Base-by-base conservation (phyloP, 306 rosid genomes). In the Malus sieversii region DNA sequence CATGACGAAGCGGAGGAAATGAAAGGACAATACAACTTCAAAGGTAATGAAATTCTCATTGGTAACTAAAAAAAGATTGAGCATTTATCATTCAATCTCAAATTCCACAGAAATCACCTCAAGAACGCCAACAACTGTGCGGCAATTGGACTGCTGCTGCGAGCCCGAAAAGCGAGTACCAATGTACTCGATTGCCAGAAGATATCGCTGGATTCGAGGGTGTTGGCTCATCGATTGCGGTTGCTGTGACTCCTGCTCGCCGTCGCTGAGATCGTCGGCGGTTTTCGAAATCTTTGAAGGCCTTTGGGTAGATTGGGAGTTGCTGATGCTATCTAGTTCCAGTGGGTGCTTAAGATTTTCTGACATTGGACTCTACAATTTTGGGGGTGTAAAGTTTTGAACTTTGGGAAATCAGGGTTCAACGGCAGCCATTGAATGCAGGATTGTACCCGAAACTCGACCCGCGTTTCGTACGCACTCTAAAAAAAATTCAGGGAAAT, bases 111-210 rank as follows among this genome's bases (percentile, higher is more conserved):
- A 48, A 42, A 27, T 25, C 33, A 91, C 98, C 96, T 92, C 85
- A 19, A 95, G 96, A 75, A 64, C 97, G 64, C 97, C 99, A n/a
- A 84, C 85, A 33, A 92, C 97, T 10, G 97, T 92, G 38, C 97
- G 97, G 77, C 66, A 72, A 74, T 72, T 92, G 72, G 80, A 85
- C 79, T 92, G 99, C 78, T 95, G 80, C 92, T 95, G 99, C 16
- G 93, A 95, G 20, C 99, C 99, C 5, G 75, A 90, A 88, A 95
- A 95, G 22, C 85, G 93, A 84, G 90, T 89, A 3, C 99, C 99
- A 12, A 90, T 85, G 68, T 95, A 95, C 71, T 95, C 99, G 45
- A 92, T 76, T 9, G 99, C 97, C 4, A 95, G 35, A 76, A 95
- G 77, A 78, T 95, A 95, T 12, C 99, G 93, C 71, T 95, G 97